Evolutionary conservation across 192 early-diverging fungal genomes (phyloP).

Genomic region (Chytriomyces confervae): DNA sequence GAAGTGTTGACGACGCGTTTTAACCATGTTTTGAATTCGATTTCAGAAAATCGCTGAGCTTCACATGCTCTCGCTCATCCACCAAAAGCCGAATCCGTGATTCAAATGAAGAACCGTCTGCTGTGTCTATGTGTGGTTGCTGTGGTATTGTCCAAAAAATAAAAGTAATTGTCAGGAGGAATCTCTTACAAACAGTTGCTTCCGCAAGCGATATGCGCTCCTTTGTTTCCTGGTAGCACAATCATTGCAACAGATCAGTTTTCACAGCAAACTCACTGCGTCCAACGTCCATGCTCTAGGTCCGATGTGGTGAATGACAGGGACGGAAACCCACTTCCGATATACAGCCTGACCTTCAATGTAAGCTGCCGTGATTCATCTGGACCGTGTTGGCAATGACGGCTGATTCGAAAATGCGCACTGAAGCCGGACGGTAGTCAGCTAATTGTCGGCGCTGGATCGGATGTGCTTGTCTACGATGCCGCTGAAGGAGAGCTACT

Average conservation of each 20-base stretch:
- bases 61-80: not conserved
- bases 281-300: not conserved
- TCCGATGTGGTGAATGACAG: conserved; percentile 49
- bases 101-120: not conserved
- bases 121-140: not conserved
- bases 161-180: not conserved
- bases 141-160: conserved; percentile 14
- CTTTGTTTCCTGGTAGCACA: conserved; percentile 20
- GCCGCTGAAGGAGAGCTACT: conserved; percentile 57
- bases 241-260: not conserved
- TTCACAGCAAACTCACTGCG: not conserved
- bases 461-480: conserved; percentile 63
- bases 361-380: not conserved
- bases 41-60: not conserved
- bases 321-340: conserved; percentile 51
- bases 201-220: conserved; percentile 17
- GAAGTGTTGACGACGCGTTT: too few species aligned
- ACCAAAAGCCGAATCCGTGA: not conserved
- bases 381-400: not conserved
- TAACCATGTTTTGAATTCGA: not conserved
- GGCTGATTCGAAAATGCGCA: not conserved
- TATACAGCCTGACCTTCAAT: conserved; percentile 60
- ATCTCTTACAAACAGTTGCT: too few species aligned
- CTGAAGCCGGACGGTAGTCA: conserved; percentile 50
- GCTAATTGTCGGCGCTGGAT: conserved; percentile 54